A percentile compares a stretch with the other conserved stretches of the same genome.
Evolutionary conservation across 768 basidiomycete species (phyloP).

Genomic region (Lentinula raphanica): DNA sequence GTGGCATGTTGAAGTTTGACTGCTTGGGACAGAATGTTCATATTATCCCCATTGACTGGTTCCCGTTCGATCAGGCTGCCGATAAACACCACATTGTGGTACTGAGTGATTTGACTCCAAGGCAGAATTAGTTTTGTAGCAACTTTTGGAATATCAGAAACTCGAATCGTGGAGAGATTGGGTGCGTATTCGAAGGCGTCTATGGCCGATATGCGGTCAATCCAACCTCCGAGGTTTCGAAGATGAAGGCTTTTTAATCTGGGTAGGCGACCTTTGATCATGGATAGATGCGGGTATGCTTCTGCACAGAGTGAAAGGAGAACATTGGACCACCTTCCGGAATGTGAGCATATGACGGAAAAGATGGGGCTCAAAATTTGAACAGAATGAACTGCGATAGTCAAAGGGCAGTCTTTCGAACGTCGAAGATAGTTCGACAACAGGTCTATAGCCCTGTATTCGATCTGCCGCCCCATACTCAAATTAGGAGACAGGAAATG

Average conservation of each 20-base stretch:
- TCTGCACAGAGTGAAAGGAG: background rate
- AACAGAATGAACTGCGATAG: background rate
- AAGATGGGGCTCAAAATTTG: background rate
- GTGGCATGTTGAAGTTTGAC: background rate
- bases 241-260: background rate
- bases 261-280: background rate
- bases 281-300: background rate
- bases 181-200: slow-evolving; percentile 1
- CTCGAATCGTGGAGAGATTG: background rate
- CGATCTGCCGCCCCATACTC: background rate
- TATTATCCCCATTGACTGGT: background rate
- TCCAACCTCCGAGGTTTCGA: background rate
- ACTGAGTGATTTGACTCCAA: background rate
- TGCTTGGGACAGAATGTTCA: background rate
- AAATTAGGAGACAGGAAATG: too few species aligned
- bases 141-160: background rate
- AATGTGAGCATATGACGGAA: background rate
- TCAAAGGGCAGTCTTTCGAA: slow-evolving; percentile 2
- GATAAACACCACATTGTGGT: background rate
- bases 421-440: background rate
- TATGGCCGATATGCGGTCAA: background rate
- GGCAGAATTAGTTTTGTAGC: background rate
- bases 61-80: background rate
- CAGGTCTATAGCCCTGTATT: background rate
- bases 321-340: background rate